These are phyloP conservation scores for Marvania coccoides DNA, from an alignment of 139 green algal genomes.

Conservation along the genomic window DNA sequence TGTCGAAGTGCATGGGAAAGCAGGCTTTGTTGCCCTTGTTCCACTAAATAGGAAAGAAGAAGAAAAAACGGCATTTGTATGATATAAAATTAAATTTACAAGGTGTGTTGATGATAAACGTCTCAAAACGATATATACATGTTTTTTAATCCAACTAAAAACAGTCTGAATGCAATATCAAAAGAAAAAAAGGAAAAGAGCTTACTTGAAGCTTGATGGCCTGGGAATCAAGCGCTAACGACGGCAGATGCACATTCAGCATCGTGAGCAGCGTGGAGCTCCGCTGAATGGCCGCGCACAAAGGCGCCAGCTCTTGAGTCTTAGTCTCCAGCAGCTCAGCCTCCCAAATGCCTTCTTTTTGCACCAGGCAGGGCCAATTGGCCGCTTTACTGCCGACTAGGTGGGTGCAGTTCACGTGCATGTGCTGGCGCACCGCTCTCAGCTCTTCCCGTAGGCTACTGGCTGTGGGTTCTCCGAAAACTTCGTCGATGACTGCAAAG, in stretches of 20 bases:
- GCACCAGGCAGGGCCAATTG: conserved; percentile 29
- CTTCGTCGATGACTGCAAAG: conserved; percentile 45
- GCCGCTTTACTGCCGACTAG: conserved; percentile 23
- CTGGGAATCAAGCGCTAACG: conserved; percentile 49
- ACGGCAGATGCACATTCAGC: conserved; percentile 49
- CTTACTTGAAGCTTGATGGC: conserved; percentile 67
- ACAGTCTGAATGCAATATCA: too few relatives aligned
- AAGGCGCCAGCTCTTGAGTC: conserved; percentile 23
- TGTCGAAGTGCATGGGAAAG: conserved; percentile 77
- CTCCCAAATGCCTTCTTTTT: conserved; percentile 50
- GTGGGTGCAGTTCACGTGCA: conserved; percentile 63
- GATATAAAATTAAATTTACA: too few relatives aligned
- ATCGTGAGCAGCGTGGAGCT: conserved; percentile 54
- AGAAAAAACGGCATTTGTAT: neutral
- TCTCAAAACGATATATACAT: neutral
- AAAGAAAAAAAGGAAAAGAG: too few relatives aligned
- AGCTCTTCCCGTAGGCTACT: conserved; percentile 30
- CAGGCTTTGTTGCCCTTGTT: conserved; percentile 45
- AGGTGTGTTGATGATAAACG: neutral
- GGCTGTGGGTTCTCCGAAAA: conserved; percentile 10
- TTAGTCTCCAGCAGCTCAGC: conserved; percentile 28
- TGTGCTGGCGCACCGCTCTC: conserved; percentile 16
- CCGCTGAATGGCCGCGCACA: conserved; percentile 36
- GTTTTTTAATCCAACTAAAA: too few relatives aligned
- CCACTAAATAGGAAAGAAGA: neutral